Evolutionary conservation across 2,329 filamentous ascomycete genomes (phyloP).

Genomic region (Aspergillus sp.): DNA sequence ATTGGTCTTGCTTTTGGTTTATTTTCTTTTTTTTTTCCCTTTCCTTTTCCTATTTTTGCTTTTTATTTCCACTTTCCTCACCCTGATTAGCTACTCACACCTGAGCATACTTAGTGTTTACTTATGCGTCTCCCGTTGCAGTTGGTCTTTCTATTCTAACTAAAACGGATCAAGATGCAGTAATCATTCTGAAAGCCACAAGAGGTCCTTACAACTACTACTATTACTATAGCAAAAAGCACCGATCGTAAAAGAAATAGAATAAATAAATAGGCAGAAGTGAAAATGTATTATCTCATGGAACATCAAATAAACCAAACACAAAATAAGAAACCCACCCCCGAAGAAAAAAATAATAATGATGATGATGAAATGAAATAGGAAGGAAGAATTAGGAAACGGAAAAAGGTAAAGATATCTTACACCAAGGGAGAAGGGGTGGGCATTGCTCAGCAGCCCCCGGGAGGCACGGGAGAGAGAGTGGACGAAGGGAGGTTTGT

Average conservation of each 20-base stretch:
- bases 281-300: too few relatives aligned
- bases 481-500: conserved; percentile 26
- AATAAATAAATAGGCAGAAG: too few relatives aligned
- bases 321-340: conserved; percentile 10
- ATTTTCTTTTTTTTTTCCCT: conserved; percentile 6
- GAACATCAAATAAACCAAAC: background rate
- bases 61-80: conserved; percentile 7
- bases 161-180: background rate
- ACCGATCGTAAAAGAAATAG: background rate
- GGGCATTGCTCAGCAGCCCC: conserved; percentile 26
- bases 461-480: conserved; percentile 23
- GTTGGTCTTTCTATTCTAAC: background rate
- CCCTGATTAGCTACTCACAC: background rate
- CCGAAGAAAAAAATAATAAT: conserved; percentile 2
- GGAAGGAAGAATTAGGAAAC: conserved; percentile 10
- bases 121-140: background rate
- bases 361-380: background rate
- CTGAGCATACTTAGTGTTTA: background rate
- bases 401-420: conserved; percentile 19
- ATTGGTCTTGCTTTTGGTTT: conserved; percentile 9
- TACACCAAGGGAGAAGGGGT: conserved; percentile 21
- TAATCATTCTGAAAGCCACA: background rate
- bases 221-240: background rate
- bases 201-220: background rate
- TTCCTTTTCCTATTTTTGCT: conserved; percentile 5